phyloP scores from a whole-genome alignment of 2,329 filamentous ascomycete genomes.

The Phialocephala subalpina region DNA sequence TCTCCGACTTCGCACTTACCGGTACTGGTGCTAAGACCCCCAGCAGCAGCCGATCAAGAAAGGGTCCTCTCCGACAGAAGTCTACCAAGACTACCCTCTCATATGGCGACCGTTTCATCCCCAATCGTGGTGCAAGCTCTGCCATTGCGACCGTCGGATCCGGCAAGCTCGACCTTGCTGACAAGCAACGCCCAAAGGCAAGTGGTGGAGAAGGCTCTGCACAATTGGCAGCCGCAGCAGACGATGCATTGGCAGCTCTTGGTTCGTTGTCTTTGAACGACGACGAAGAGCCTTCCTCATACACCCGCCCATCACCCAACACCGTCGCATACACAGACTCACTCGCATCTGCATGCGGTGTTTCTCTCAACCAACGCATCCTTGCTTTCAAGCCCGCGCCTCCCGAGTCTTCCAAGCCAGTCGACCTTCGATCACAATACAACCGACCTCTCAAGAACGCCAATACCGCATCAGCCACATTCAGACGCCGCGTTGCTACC shows the following conservation, averaged over 20 bases:
- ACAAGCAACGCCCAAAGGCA: conserved; percentile 74
- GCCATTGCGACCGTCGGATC: conserved; percentile 83
- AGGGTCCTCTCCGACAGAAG: conserved; percentile 61
- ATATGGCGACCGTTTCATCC: conserved; percentile 94
- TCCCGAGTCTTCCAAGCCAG: conserved; percentile 98
- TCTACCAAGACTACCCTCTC: conserved; percentile 78
- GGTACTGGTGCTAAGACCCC: conserved; percentile 81
- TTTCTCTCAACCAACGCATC: conserved; percentile 93
- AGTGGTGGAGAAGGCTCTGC: conserved; percentile 75
- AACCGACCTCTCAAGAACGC: conserved; percentile 91
- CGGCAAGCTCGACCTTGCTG: conserved; percentile 78
- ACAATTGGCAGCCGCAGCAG: conserved; percentile 74
- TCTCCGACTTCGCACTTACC: conserved; percentile 91
- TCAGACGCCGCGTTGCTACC: conserved; percentile 90
- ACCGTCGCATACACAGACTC: conserved; percentile 92
- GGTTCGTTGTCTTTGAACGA: conserved; percentile 80
- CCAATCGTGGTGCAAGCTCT: conserved; percentile 90
- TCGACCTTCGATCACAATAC: conserved; percentile 97
- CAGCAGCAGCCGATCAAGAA: conserved; percentile 61
- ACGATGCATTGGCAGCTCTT: conserved; percentile 81
- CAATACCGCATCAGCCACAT: conserved; percentile 79
- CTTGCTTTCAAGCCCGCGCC: conserved; percentile 97
- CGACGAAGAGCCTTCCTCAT: conserved; percentile 71
- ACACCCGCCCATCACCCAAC: conserved; percentile 84
- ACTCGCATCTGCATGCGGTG: conserved; percentile 88